A percentile compares a stretch with the other conserved stretches of the same genome.
Evolutionary conservation across 2,329 filamentous ascomycete species (phyloP).

Genomic region (Fusarium mundagurra): DNA sequence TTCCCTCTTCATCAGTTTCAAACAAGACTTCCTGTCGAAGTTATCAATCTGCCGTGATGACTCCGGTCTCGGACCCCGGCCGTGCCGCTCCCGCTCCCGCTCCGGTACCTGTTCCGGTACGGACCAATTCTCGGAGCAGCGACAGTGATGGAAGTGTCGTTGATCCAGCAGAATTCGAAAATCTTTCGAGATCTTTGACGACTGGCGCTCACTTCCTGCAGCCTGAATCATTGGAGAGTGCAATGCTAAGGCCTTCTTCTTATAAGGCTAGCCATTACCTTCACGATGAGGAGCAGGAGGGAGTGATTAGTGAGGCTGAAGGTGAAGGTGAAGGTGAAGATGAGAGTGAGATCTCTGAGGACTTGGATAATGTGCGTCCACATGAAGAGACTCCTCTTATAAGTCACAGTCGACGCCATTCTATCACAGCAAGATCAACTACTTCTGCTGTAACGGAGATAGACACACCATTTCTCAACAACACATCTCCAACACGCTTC

Average conservation of each 20-base stretch:
- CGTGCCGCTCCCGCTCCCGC: constrained; percentile 2
- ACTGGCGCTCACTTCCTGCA: constrained; percentile 52
- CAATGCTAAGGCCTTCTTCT: constrained; percentile 48
- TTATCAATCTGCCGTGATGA: constrained; percentile 5
- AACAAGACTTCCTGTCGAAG: background rate
- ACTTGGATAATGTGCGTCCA: constrained; percentile 6
- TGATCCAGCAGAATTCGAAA: constrained; percentile 38
- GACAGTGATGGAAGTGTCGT: constrained; percentile 25
- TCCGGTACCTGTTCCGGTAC: constrained; percentile 36
- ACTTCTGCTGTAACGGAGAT: constrained; percentile 13
- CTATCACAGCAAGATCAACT: constrained; percentile 29
- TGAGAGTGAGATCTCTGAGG: constrained; percentile 12
- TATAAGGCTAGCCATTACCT: constrained; percentile 34
- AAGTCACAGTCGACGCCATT: constrained; percentile 16
- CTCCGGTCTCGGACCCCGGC: constrained; percentile 11
- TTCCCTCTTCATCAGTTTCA: background rate
- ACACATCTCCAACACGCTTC: constrained; percentile 62
- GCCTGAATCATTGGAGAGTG: constrained; percentile 53
- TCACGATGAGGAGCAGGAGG: constrained; percentile 19
- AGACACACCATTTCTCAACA: constrained; percentile 54
- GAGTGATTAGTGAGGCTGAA: constrained; percentile 6
- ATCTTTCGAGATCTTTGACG: constrained; percentile 53
- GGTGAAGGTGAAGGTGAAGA: constrained; percentile 25
- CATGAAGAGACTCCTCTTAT: constrained; percentile 45
- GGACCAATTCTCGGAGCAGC: constrained; percentile 21